Conservation (phyloP, 1,284 basidiomycete genomes). For the Meira miltonrushii region DNA sequence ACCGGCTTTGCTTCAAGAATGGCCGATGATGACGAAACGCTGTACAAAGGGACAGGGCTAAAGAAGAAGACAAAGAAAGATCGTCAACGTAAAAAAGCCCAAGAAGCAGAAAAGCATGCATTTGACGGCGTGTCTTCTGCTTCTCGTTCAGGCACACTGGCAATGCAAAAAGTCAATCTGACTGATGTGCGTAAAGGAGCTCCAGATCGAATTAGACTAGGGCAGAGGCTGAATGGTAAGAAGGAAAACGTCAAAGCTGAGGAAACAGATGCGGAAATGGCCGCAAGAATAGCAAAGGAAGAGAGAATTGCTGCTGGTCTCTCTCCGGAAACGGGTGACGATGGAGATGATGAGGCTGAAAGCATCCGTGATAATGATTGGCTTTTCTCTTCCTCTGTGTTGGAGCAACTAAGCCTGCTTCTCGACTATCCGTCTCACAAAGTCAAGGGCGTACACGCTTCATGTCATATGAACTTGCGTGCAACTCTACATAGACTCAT, state of each 20-base stretch:
- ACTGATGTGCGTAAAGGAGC: constrained; percentile 38
- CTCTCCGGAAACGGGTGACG: background rate
- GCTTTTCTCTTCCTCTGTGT: constrained; percentile 46
- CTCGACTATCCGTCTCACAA: constrained; percentile 26
- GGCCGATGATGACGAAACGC: constrained; percentile 34
- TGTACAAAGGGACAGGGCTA: constrained; percentile 19
- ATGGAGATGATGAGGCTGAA: constrained; percentile 36
- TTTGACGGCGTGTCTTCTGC: constrained; percentile 1
- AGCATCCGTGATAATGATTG: constrained; percentile 42
- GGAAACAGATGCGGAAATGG: constrained; percentile 29
- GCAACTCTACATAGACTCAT: constrained; percentile 20
- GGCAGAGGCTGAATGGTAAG: background rate
- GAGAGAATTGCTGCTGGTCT: constrained; percentile 14
- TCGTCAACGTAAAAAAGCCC: constrained; percentile 18
- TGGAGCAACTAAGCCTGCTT: constrained; percentile 39
- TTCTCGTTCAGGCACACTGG: background rate
- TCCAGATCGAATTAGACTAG: constrained; percentile 3
- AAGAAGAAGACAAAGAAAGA: constrained; percentile 28
- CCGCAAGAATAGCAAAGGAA: constrained; percentile 16
- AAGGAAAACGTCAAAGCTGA: background rate
- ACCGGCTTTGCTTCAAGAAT: background rate
- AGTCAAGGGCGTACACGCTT: constrained; percentile 33
- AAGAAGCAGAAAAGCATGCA: background rate
- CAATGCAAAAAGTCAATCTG: constrained; percentile 16
- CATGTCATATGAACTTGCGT: constrained; percentile 38